Evolutionary conservation across 371 early-diverging fungal species (phyloP).

Genomic region (Fennellomyces sp.): DNA sequence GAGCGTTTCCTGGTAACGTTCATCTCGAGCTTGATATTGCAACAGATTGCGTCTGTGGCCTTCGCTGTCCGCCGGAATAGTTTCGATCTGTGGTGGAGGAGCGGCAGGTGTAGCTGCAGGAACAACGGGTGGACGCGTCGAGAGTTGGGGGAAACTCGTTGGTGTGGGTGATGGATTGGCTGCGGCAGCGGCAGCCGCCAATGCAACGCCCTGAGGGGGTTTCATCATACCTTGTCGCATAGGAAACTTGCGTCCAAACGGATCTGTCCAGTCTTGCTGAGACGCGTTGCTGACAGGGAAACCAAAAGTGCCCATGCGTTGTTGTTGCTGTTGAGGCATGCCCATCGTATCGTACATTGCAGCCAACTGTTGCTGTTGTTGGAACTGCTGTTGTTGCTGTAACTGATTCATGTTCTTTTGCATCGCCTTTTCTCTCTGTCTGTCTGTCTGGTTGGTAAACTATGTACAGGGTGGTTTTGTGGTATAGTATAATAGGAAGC

Average conservation of each 20-base stretch:
- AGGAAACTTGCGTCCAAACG: slow-evolving; percentile 2
- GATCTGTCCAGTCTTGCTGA: slow-evolving; percentile 2
- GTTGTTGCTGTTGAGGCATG: slow-evolving; percentile 18
- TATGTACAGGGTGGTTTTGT: too few species aligned
- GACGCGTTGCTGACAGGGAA: too few species aligned
- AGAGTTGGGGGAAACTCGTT: slow-evolving; percentile 16
- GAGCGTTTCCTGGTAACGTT: slow-evolving; percentile 37
- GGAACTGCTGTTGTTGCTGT: slow-evolving; percentile 22
- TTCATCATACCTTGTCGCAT: slow-evolving; percentile 8
- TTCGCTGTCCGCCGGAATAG: slow-evolving; percentile 16
- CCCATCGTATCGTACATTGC: slow-evolving; percentile 23
- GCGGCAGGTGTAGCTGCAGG: slow-evolving; percentile 7
- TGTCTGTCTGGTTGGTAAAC: too few species aligned
- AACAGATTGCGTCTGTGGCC: slow-evolving; percentile 23
- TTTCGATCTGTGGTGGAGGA: slow-evolving; percentile 9
- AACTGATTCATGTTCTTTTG: slow-evolving; percentile 22
- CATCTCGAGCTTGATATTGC: slow-evolving; percentile 34
- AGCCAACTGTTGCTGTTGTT: slow-evolving; percentile 22
- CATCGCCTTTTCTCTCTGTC: neutral
- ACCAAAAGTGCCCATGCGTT: too few species aligned
- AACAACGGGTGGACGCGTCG: slow-evolving; percentile 14
- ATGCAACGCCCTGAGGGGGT: neutral
- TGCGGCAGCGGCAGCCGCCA: slow-evolving; percentile 7
- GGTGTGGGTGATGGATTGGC: slow-evolving; percentile 8
- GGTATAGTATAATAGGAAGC: too few species aligned